Percentiles rank a stretch among this genome's conserved stretches.
Conservation (phyloP, 2,329 filamentous ascomycete species). For the Fusarium devonianum region DNA sequence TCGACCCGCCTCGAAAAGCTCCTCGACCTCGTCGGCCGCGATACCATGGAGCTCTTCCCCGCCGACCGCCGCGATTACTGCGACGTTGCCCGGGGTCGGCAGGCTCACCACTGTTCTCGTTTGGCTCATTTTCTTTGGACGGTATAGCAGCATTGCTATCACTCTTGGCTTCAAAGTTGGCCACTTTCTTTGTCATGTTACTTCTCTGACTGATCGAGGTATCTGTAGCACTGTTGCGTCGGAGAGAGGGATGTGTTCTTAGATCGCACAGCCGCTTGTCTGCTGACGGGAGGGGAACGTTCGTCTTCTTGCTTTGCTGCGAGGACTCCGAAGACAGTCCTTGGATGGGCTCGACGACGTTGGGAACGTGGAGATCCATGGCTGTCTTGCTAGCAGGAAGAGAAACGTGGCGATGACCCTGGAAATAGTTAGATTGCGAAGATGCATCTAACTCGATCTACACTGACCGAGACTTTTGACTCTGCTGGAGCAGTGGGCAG, state of each 20-base stretch:
- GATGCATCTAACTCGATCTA: no score
- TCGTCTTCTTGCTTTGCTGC: background rate
- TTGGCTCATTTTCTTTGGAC: constrained; percentile 21
- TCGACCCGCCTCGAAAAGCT: constrained; percentile 15
- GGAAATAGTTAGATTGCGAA: constrained; percentile 11
- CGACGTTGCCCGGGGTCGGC: constrained; percentile 16
- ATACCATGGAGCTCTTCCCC: constrained; percentile 37
- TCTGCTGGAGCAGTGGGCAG: constrained; percentile 9
- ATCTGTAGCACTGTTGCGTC: constrained; percentile 2
- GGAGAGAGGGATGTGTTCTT: background rate
- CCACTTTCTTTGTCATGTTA: background rate
- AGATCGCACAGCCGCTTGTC: background rate
- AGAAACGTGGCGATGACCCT: constrained; percentile 40
- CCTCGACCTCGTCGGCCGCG: constrained; percentile 42
- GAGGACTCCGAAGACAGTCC: constrained; percentile 2
- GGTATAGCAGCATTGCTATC: background rate
- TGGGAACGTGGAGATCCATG: constrained; percentile 38
- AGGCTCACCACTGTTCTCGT: constrained; percentile 5
- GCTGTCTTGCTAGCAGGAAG: constrained; percentile 32
- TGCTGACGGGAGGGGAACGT: background rate
- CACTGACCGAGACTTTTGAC: constrained; percentile 19
- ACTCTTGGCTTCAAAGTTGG: background rate
- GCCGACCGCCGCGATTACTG: constrained; percentile 35
- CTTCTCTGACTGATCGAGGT: background rate
- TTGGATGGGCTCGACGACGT: constrained; percentile 27